Percentiles rank a stretch among this genome's conserved stretches.
Conservation (phyloP, 345 rosid genomes). For the Syzygium jambos region DNA sequence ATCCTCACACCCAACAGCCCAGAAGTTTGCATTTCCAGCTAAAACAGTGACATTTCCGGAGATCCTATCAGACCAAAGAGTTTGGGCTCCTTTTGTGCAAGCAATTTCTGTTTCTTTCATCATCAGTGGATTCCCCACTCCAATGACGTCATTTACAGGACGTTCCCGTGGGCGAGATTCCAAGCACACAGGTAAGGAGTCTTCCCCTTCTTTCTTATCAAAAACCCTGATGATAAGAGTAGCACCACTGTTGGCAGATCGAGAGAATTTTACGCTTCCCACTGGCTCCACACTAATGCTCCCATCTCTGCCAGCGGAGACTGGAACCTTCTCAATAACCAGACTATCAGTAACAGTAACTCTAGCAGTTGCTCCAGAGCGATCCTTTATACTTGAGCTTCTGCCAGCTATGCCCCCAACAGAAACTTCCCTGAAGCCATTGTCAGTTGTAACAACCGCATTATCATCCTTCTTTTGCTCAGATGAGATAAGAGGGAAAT, state of each 20-base stretch:
- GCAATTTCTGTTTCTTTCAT: constrained; percentile 79
- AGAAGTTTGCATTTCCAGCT: constrained; percentile 94
- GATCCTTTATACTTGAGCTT: constrained; percentile 58
- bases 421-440: constrained; percentile 28
- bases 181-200: constrained; percentile 61
- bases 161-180: constrained; percentile 83
- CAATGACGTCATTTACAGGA: constrained; percentile 70
- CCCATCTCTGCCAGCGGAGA: constrained; percentile 42
- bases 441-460: constrained; percentile 30
- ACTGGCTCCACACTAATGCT: constrained; percentile 46
- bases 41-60: constrained; percentile 84
- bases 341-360: constrained; percentile 68
- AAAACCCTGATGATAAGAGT: constrained; percentile 68
- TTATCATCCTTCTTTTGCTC: constrained; percentile 38
- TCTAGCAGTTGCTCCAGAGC: constrained; percentile 68
- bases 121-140: constrained; percentile 47
- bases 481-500: constrained; percentile 25
- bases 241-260: constrained; percentile 19
- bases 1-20: constrained; percentile 99
- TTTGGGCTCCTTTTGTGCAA: constrained; percentile 66
- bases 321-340: constrained; percentile 77
- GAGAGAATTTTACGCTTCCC: constrained; percentile 46
- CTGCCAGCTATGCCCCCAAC: constrained; percentile 33
- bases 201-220: constrained; percentile 75
- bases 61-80: constrained; percentile 89